Conservation (phyloP, 2,329 filamentous ascomycete genomes). For the Claviceps purpurea region DNA sequence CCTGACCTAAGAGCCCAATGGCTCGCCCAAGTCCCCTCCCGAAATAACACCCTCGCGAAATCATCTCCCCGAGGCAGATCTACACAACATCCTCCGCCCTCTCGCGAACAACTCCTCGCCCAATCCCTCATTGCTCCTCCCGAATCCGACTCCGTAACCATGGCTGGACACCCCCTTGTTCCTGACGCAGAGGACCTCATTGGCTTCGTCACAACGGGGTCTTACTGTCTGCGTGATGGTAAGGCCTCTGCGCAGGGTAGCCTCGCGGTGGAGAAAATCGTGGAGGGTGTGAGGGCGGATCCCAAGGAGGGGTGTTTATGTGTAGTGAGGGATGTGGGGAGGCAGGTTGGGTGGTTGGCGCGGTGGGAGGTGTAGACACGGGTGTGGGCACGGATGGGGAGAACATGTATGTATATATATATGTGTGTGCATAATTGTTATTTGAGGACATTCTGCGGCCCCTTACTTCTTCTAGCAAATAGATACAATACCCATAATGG, state of each 20-base stretch:
- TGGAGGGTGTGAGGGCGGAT: conserved; percentile 20
- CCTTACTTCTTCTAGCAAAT: background rate
- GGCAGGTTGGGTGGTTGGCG: conserved; percentile 65
- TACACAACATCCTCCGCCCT: background rate
- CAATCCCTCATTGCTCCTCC: conserved; percentile 32
- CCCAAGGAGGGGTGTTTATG: conserved; percentile 45
- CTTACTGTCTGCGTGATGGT: conserved; percentile 67
- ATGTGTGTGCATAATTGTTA: background rate
- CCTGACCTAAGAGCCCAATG: conserved; percentile 51
- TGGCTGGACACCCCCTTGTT: conserved; percentile 51
- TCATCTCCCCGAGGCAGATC: background rate
- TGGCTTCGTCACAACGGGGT: conserved; percentile 81
- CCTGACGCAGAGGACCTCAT: conserved; percentile 65
- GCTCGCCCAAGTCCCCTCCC: conserved; percentile 44
- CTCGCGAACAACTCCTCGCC: conserved; percentile 26
- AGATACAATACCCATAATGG: background rate
- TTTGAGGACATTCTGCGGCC: too few species aligned
- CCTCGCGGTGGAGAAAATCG: conserved; percentile 46
- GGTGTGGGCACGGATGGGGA: background rate
- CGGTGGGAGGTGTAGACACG: conserved; percentile 54
- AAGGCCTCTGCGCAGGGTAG: conserved; percentile 63
- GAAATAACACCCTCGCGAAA: background rate
- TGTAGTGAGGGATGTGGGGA: conserved; percentile 70
- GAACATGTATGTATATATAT: background rate
- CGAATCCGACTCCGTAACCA: conserved; percentile 20